Evolutionary conservation across 495 filamentous ascomycete genomes (phyloP).

Genomic region (Trichodelitschia bisporula): DNA sequence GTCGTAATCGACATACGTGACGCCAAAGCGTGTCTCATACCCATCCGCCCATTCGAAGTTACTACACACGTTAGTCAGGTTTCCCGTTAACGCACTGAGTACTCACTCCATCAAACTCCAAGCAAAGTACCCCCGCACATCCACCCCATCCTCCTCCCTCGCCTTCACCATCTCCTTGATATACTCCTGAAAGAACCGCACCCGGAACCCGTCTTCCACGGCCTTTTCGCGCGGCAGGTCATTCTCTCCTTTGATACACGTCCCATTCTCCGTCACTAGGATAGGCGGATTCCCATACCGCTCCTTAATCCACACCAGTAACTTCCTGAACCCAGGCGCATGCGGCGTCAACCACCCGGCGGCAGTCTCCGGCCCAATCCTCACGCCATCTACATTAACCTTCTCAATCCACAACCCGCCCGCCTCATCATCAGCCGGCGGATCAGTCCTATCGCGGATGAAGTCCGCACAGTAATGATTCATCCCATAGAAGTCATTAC

Average conservation of each 20-base stretch:
- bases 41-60: conserved; percentile 46
- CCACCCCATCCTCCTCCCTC: conserved; percentile 36
- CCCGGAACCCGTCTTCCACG: conserved; percentile 48
- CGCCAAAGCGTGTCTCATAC: conserved; percentile 64
- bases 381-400: conserved; percentile 35
- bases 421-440: conserved; percentile 37
- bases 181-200: conserved; percentile 51
- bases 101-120: conserved; percentile 54
- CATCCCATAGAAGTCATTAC: conserved; percentile 69
- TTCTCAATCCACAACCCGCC: conserved; percentile 46
- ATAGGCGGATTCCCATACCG: conserved; percentile 49
- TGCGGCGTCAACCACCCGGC: conserved; percentile 50
- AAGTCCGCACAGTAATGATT: conserved; percentile 66
- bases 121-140: conserved; percentile 50
- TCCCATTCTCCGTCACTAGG: conserved; percentile 67
- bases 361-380: conserved; percentile 51
- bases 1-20: conserved; percentile 54
- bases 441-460: conserved; percentile 39
- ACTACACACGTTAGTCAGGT: conserved; percentile 9
- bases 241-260: conserved; percentile 54
- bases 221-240: conserved; percentile 42
- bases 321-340: conserved; percentile 45
- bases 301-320: conserved; percentile 57
- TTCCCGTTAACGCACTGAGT: conserved; percentile 2
- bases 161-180: conserved; percentile 46